Percentiles rank a stretch among this genome's conserved stretches.
Evolutionary conservation across 129 eudicot species (phyloP).

Genomic region (Chrysanthemum makinoi): DNA sequence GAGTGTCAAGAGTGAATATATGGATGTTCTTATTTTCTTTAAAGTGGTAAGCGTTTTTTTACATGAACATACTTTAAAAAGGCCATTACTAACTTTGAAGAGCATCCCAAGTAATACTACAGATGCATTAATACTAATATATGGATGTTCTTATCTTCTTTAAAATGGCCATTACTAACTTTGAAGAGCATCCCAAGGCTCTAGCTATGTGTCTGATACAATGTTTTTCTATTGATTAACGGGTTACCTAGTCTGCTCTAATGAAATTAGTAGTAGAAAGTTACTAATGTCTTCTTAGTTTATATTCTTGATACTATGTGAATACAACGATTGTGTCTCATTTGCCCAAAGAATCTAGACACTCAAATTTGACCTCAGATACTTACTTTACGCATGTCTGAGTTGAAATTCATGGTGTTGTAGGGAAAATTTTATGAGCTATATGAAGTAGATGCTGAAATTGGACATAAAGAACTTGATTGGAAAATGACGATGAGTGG

Average conservation of each 20-base stretch:
- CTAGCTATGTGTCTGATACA: not conserved
- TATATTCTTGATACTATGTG: not conserved
- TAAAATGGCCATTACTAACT: too few relatives aligned
- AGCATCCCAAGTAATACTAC: not conserved
- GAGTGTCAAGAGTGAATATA: slow-evolving; percentile 80
- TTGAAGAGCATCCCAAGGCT: too few relatives aligned
- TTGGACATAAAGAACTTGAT: slow-evolving; percentile 95
- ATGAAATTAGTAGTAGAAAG: not conserved
- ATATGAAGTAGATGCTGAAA: slow-evolving; percentile 95
- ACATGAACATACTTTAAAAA: not conserved
- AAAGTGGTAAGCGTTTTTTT: slow-evolving; percentile 74
- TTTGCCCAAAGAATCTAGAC: not conserved
- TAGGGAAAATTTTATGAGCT: slow-evolving; percentile 97
- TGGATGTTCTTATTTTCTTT: slow-evolving; percentile 89
- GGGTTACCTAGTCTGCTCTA: not conserved
- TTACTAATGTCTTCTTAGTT: slow-evolving; percentile 3
- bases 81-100: not conserved
- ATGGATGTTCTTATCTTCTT: too few relatives aligned
- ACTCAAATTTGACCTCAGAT: not conserved
- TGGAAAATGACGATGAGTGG: slow-evolving; percentile 95
- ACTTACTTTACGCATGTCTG: slow-evolving; percentile 14
- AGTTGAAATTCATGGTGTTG: slow-evolving; percentile 16
- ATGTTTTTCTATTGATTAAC: slow-evolving; percentile 7
- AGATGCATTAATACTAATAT: too few relatives aligned
- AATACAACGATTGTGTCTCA: not conserved